phyloP scores from a whole-genome alignment of 1,284 basidiomycete species.

The Ganoderma meredithae region DNA sequence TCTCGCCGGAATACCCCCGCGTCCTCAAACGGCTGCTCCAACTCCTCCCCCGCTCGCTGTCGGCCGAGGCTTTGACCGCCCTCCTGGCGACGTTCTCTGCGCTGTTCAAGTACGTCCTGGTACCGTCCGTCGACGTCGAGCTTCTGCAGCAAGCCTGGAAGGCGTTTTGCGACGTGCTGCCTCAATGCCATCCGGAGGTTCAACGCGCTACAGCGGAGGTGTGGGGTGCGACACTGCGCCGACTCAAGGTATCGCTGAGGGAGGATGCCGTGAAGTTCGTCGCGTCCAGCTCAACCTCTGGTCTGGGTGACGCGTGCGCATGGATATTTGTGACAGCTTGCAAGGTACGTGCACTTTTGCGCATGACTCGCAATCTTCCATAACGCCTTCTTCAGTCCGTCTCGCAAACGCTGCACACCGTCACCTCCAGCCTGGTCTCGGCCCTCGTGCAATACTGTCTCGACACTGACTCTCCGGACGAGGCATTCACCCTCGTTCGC shows the following conservation, averaged over 20 bases:
- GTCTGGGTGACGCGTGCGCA: conserved; percentile 64
- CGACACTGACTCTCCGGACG: conserved; percentile 46
- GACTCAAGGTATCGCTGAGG: conserved; percentile 62
- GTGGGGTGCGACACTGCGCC: conserved; percentile 75
- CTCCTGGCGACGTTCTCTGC: conserved; percentile 71
- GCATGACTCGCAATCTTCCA: neutral
- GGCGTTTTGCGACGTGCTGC: conserved; percentile 55
- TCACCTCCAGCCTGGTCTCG: conserved; percentile 67
- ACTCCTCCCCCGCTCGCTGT: conserved; percentile 65
- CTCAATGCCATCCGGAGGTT: conserved; percentile 69
- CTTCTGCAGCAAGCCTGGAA: conserved; percentile 67
- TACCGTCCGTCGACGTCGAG: conserved; percentile 59
- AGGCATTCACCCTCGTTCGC: conserved; percentile 63
- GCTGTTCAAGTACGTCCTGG: conserved; percentile 74
- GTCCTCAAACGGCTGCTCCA: conserved; percentile 61
- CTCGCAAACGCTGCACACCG: conserved; percentile 82
- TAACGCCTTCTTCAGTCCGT: conserved; percentile 57
- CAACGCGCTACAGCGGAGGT: conserved; percentile 79
- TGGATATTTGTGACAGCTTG: conserved; percentile 77
- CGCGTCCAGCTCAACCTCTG: conserved; percentile 44
- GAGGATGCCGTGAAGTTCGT: conserved; percentile 61
- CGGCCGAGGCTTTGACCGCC: conserved; percentile 64
- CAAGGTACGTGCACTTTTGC: conserved; percentile 57
- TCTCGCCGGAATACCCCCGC: conserved; percentile 64
- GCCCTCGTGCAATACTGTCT: conserved; percentile 64